phyloP scores from a whole-genome alignment of 1,284 basidiomycete species.

The Ganoderma lucidum region DNA sequence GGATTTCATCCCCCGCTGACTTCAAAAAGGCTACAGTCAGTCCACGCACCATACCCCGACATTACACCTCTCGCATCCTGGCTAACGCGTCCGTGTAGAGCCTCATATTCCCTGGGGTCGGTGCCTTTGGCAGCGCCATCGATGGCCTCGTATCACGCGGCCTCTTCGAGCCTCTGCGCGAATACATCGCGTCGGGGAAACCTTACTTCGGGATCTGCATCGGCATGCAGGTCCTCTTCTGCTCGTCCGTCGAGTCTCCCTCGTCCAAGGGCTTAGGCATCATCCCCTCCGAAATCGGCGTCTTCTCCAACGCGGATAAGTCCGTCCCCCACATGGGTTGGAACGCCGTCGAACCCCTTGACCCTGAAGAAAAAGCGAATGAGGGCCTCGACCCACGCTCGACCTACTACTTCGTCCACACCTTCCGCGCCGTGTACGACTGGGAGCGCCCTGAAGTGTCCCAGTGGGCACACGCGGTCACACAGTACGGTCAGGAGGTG shows the following conservation, averaged over 20 bases:
- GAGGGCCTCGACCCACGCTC: slow-evolving; percentile 56
- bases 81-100: slow-evolving; percentile 59
- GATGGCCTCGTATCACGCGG: slow-evolving; percentile 78
- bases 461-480: slow-evolving; percentile 86
- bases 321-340: slow-evolving; percentile 99
- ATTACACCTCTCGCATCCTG: slow-evolving; percentile 23
- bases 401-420: slow-evolving; percentile 98
- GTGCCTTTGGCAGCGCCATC: slow-evolving; percentile 92
- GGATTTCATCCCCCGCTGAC: slow-evolving; percentile 89
- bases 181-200: slow-evolving; percentile 88
- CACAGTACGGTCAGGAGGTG: slow-evolving; percentile 94
- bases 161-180: slow-evolving; percentile 81
- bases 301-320: slow-evolving; percentile 78
- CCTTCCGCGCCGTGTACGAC: slow-evolving; percentile 85
- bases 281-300: slow-evolving; percentile 74
- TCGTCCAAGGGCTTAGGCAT: slow-evolving; percentile 70
- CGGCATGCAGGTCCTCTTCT: slow-evolving; percentile 95
- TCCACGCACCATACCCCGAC: slow-evolving; percentile 32
- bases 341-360: slow-evolving; percentile 78
- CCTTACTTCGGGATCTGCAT: slow-evolving; percentile 99
- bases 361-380: slow-evolving; percentile 49
- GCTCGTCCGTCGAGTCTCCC: slow-evolving; percentile 81
- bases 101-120: slow-evolving; percentile 98
- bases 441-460: slow-evolving; percentile 61
- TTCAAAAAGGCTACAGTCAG: slow-evolving; percentile 91